phyloP scores from a whole-genome alignment of 2,329 filamentous ascomycete genomes.

The Penicillium concentricum region DNA sequence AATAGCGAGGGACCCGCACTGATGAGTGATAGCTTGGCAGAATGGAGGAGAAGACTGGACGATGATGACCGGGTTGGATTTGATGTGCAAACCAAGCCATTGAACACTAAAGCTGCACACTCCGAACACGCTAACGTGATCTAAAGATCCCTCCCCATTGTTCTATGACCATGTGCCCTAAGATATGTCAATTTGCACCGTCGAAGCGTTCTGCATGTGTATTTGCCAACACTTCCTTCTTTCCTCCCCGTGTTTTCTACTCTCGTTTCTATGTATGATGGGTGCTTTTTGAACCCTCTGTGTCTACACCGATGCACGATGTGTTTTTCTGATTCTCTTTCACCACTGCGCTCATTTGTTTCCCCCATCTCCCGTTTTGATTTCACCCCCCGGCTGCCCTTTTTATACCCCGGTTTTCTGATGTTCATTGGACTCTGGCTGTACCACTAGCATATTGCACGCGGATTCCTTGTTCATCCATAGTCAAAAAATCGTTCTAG shows the following conservation, averaged over 20 bases:
- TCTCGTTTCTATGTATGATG: conserved; percentile 17
- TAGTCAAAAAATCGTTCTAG: conserved; percentile 16
- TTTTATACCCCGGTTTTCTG: conserved; percentile 30
- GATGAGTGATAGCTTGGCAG: conserved; percentile 70
- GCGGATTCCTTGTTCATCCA: conserved; percentile 17
- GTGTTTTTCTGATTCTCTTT: conserved; percentile 12
- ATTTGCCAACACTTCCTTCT: conserved; percentile 5
- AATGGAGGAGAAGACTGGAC: conserved; percentile 78
- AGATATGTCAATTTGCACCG: conserved; percentile 24
- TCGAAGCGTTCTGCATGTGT: conserved; percentile 22
- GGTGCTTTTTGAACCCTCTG: conserved; percentile 5
- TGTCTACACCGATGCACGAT: conserved; percentile 13
- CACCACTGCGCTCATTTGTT: background rate
- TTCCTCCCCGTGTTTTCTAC: conserved; percentile 6
- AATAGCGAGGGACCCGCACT: conserved; percentile 35
- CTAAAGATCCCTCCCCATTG: conserved; percentile 20
- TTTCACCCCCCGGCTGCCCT: conserved; percentile 5
- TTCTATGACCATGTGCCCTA: conserved; percentile 27
- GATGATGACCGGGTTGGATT: conserved; percentile 47
- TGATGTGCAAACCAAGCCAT: conserved; percentile 27
- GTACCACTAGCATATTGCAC: conserved; percentile 25
- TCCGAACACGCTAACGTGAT: conserved; percentile 35
- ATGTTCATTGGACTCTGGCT: conserved; percentile 31
- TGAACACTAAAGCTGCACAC: conserved; percentile 22
- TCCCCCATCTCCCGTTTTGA: conserved; percentile 4